Base-by-base conservation (phyloP, 73 alveolate genomes). In the Blepharisma stoltei region DNA sequence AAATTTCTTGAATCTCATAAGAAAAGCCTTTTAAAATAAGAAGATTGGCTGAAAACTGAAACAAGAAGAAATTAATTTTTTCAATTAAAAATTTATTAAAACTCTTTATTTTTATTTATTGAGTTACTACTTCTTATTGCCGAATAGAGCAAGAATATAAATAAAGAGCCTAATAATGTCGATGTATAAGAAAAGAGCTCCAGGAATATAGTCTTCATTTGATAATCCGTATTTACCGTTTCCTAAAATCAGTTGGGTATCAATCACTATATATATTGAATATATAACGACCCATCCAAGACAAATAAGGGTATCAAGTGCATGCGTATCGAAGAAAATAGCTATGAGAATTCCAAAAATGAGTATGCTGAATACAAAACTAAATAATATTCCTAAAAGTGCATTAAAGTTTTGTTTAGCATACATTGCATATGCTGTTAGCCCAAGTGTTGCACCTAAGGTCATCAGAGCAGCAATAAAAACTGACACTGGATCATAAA, bases 151-250 rank as follows among this genome's bases (percentile, higher is more conserved):
- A 18, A 90, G 77, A 49, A 90, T 83, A 46, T 75, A 45, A 45
- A 90, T 3, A 54, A 90, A 84, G 9, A 90, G 53, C 50, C 80
- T 77, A 9, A 81, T 85, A 45, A 90, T 78, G 81, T 90, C 97
- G n/a, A 90, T 21, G 76, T 90, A 90, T 23, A 90, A 45, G 46
- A 86, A 67, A 66, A 90, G 78, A 11, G 97, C 91, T 25, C 95
- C 97, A 54, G 84, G 68, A 5, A 90, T 88, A 78, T 90, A 90
- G 78, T 90, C 95, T 70, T 88, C 97, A 55, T 82, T 44, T 9
- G 80, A 54, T 71, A 84, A 83, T 23, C 69, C 84, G 54, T 77
- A 76, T 45, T 93, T 88, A 69, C 71, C 82, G 76, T 71, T 83
- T 83, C 77, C 84, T 69, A 83, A 32, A 50, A 90, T 90, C 6